Percentiles rank a stretch among this genome's conserved stretches.
Evolutionary conservation across 2,329 filamentous ascomycete genomes (phyloP).

Genomic region (Alternaria sp.): DNA sequence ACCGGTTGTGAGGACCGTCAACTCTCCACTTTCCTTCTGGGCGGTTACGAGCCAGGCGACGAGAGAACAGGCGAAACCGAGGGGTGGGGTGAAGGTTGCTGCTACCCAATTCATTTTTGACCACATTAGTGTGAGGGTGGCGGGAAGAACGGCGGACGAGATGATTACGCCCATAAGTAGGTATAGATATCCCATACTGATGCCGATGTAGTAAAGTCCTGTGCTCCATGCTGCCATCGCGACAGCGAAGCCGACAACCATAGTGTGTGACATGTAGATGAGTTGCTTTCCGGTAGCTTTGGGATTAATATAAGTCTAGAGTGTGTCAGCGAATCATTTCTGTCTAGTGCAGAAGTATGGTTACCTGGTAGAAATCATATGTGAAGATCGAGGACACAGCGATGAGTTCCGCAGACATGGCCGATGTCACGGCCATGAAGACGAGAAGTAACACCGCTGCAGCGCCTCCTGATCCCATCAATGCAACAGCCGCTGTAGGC

Average conservation of each 20-base stretch:
- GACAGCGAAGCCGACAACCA: constrained; percentile 77
- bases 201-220: constrained; percentile 69
- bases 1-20: constrained; percentile 79
- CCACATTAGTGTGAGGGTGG: constrained; percentile 83
- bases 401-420: constrained; percentile 83
- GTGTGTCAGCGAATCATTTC: not conserved
- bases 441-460: constrained; percentile 80
- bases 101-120: constrained; percentile 79
- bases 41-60: constrained; percentile 82
- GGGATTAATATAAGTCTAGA: constrained; percentile 74
- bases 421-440: constrained; percentile 90
- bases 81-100: constrained; percentile 72
- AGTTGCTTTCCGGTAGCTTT: constrained; percentile 76
- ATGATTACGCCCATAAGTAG: constrained; percentile 93
- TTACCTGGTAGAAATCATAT: constrained; percentile 85
- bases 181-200: constrained; percentile 90
- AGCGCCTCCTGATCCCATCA: constrained; percentile 84
- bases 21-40: constrained; percentile 71
- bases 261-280: constrained; percentile 80
- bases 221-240: constrained; percentile 82
- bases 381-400: constrained; percentile 89
- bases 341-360: not conserved
- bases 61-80: constrained; percentile 74
- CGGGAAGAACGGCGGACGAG: constrained; percentile 83
- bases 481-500: constrained; percentile 82